These are phyloP conservation scores for Fusarium concolor DNA, from an alignment of 2,329 filamentous ascomycete genomes.

Conservation along the genomic window DNA sequence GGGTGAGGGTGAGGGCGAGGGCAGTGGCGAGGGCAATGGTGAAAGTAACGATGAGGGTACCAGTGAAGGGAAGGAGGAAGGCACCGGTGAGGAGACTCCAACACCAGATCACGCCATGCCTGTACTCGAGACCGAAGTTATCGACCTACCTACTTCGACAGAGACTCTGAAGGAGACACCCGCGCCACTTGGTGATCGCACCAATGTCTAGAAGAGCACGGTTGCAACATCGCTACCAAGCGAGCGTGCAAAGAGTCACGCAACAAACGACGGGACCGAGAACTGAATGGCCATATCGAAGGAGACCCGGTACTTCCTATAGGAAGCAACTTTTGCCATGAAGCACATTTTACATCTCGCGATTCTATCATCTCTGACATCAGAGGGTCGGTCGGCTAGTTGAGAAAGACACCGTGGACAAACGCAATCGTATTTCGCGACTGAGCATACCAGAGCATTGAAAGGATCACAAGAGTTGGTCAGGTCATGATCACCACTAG, in stretches of 20 bases:
- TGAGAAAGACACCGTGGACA: not conserved
- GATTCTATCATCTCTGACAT: not conserved
- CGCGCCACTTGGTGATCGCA: slow-evolving; percentile 20
- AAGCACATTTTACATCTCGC: not conserved
- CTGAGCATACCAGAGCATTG: not conserved
- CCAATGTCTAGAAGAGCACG: slow-evolving; percentile 19
- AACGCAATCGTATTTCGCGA: not conserved
- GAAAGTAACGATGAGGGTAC: slow-evolving; percentile 10
- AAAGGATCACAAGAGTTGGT: not conserved
- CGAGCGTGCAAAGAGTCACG: not conserved
- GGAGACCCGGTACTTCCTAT: too few relatives aligned
- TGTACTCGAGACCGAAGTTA: slow-evolving; percentile 10
- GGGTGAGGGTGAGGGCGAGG: slow-evolving; percentile 52
- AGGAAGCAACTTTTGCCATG: too few relatives aligned
- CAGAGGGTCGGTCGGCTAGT: not conserved
- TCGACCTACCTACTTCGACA: slow-evolving; percentile 24
- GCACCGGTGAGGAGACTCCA: slow-evolving; percentile 24
- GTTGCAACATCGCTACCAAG: not conserved
- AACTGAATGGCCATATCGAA: not conserved
- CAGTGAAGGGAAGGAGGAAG: not conserved
- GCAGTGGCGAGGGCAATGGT: slow-evolving; percentile 53
- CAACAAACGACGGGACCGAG: not conserved
- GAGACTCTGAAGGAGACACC: slow-evolving; percentile 26
- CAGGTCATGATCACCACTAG: not conserved
- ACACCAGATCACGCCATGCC: slow-evolving; percentile 8